Base-by-base conservation (phyloP, 164 flowering plant species). In the Magnolia sinica region DNA sequence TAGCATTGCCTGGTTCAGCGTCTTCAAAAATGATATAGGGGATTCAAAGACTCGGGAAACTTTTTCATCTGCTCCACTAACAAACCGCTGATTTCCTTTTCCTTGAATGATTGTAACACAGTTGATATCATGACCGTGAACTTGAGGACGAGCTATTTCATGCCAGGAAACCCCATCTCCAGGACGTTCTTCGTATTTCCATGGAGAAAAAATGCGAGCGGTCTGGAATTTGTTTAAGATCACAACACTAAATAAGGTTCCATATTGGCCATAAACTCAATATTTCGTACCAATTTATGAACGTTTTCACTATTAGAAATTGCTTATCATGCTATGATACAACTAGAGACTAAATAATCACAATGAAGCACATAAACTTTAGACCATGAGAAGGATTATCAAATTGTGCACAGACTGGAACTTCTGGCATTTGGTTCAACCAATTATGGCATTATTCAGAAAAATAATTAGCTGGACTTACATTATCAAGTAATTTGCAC, bases 31-130 rank as follows among this genome's bases (percentile, higher is more conserved):
- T 55, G 99, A 94, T 68, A 94, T 74, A 68, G 99, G 94, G 72
- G 98, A 93, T 86, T 94, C 98, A 86, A 96, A 96, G 49, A 96
- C 98, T 84, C 99, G 88, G 74, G 94, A 89, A 87, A 96, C 99
- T 85, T 92, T 96, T 85, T 96, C 99, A 71, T 96, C 99, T 65
- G 99, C 99, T 77, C 99, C 99, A 84, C 97, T 83, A 8, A 94
- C 95, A 87, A 92, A 94, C 14, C 92, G 88, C 70, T 96, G 92
- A 79, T 92, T 94, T 49, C 98, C 97, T 74, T 90, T 91, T 77
- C 94, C 95, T 77, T 83, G 85, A 77, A 96, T 86, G 73, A 94
- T 76, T 7, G 99, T 69, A 61, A 89, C 91, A 83, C 98, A 96
- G 75, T 94, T 94, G 50, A 96, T 90, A 84, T 96, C 99, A 82